Evolutionary conservation across 495 filamentous ascomycete genomes (phyloP).

Genomic region (Trichoderma asperelloides): DNA sequence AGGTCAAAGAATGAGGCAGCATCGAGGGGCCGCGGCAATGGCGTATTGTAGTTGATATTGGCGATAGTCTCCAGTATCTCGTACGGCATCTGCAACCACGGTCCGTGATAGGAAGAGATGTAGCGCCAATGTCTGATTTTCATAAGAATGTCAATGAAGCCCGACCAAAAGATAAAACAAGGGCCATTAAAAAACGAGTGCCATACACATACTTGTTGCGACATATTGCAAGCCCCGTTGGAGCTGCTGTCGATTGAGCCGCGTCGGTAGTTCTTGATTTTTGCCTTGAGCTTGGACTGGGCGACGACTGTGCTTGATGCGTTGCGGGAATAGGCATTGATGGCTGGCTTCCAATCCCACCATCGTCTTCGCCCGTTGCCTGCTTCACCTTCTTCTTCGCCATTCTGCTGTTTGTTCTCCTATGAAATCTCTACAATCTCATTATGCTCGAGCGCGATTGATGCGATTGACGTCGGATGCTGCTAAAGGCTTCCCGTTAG

Average conservation of each 20-base stretch:
- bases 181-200: not conserved
- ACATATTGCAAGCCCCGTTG: constrained; percentile 48
- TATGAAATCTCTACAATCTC: not conserved
- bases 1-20: constrained; percentile 75
- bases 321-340: not conserved
- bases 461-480: not conserved
- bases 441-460: not conserved
- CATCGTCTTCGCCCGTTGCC: not conserved
- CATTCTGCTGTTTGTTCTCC: not conserved
- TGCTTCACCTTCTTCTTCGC: constrained; percentile 9
- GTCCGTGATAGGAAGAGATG: constrained; percentile 75
- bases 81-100: constrained; percentile 77
- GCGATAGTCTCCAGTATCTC: constrained; percentile 72
- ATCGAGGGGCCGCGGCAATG: constrained; percentile 66
- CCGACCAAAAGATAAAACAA: not conserved
- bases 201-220: constrained; percentile 55
- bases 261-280: not conserved
- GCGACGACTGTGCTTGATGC: not conserved
- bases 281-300: not conserved
- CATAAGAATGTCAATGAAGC: not conserved
- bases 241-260: not conserved
- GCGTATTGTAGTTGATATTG: constrained; percentile 66
- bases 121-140: constrained; percentile 63
- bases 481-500: not conserved
- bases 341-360: not conserved